Evolutionary conservation across 345 rosid genomes (phyloP).

Genomic region (Kandelia obovata): DNA sequence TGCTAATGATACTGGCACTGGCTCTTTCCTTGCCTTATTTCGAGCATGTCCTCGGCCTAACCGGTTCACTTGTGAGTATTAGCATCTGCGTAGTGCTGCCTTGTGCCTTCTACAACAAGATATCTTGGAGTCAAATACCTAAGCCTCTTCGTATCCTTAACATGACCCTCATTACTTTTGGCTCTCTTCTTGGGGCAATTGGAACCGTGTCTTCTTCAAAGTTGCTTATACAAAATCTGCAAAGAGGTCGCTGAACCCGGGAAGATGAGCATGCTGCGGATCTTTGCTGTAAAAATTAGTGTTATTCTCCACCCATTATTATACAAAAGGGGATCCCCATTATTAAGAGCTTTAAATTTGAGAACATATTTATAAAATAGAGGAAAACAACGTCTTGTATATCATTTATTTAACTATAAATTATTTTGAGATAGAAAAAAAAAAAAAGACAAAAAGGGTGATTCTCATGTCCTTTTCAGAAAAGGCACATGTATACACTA

Average conservation of each 20-base stretch:
- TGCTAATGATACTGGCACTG: slow-evolving; percentile 44
- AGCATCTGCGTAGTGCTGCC: slow-evolving; percentile 52
- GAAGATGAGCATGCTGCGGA: too few relatives aligned
- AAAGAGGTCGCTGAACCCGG: slow-evolving; percentile 16
- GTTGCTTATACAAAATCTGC: slow-evolving; percentile 31
- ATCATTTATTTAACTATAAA: too few relatives aligned
- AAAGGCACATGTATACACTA: too few relatives aligned
- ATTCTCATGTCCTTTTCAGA: too few relatives aligned
- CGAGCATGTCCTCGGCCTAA: slow-evolving; percentile 62
- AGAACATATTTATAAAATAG: too few relatives aligned
- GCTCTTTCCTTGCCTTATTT: slow-evolving; percentile 66
- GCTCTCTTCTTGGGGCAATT: slow-evolving; percentile 45
- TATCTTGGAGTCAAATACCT: slow-evolving; percentile 44
- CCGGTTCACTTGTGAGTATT: slow-evolving; percentile 64
- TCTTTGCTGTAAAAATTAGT: too few relatives aligned
- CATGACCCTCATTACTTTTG: slow-evolving; percentile 43
- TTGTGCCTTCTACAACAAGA: slow-evolving; percentile 59
- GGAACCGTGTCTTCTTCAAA: slow-evolving; percentile 56
- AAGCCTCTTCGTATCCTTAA: slow-evolving; percentile 34
- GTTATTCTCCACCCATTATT: too few relatives aligned
- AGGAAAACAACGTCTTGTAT: too few relatives aligned
- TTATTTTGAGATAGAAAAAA: too few relatives aligned
- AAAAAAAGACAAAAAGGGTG: too few relatives aligned
- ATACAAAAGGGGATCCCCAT: too few relatives aligned
- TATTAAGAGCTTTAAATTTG: too few relatives aligned